Evolutionary conservation across 805 yeast species (phyloP), one percentile per base, ranked within the genome.

Genomic region (Lipomyces sp.): DNA sequence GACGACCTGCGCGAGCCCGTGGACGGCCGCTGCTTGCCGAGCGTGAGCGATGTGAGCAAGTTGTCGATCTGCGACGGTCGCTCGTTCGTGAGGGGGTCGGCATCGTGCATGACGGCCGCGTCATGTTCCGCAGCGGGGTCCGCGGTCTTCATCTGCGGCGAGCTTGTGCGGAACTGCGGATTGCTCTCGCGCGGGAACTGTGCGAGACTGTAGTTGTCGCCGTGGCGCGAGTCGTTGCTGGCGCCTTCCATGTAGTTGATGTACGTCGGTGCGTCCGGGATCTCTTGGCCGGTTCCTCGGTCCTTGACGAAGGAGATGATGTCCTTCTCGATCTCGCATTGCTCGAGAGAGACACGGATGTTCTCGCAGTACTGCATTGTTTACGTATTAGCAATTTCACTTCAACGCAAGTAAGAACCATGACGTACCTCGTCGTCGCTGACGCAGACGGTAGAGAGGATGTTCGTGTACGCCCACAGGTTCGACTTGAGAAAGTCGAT

Each of bases 401-500:
- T n/a, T n/a, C n/a, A n/a, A n/a, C n/a, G n/a, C n/a, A n/a, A n/a
- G n/a, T n/a, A n/a, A n/a, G n/a, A n/a, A n/a, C n/a, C n/a, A 7
- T 6, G 14, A 32, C 44, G 10, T 39, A 45, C 49, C 50, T 53
- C 83, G 63, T 88, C 96, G 61, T 83, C 85, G 39, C 80, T 78
- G 29, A 87, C 90, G 64, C 95, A 88, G 2, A 82, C 74, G 0
- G 86, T 75, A 6, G 95, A 85, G 7, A 85, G 73, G 35, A 81
- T 74, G 66, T 87, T 87, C 41, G 91, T 81, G 62, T 75, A 86
- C 38, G 81, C 84, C 85, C 95, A 88, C 52, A 88, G 67, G 59
- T 82, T 85, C 16, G 83, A 72, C 61, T 86, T 83, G 49, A 84
- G 63, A 55, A 81, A 76, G 60, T 83, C 83, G 48, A 86, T 77